A percentile compares a stretch with the other conserved stretches of the same genome.
Evolutionary conservation across 495 filamentous ascomycete genomes (phyloP).

Genomic region (Neurospora sp.): DNA sequence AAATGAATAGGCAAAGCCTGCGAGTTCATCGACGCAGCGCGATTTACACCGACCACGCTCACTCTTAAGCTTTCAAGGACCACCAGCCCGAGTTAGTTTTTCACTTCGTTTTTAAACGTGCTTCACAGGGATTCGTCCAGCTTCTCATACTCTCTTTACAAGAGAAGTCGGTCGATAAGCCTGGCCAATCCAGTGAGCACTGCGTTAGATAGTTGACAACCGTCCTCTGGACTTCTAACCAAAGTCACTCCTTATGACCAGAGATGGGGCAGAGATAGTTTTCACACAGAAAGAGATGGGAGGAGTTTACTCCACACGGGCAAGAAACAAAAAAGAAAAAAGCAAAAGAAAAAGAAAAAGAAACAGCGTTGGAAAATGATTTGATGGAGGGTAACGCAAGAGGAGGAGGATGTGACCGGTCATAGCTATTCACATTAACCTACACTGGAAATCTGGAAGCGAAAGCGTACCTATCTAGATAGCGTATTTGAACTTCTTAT

Average conservation of each 20-base stretch:
- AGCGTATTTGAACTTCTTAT: background rate
- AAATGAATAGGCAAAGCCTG: background rate
- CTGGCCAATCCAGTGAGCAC: background rate
- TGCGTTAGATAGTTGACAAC: background rate
- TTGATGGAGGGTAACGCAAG: background rate
- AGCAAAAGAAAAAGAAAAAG: background rate
- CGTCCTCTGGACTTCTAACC: background rate
- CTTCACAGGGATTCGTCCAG: background rate
- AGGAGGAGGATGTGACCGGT: background rate
- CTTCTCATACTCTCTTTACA: background rate
- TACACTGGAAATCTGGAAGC: background rate
- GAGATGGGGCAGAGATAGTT: background rate
- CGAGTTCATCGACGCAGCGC: background rate
- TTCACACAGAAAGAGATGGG: background rate
- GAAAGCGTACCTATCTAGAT: background rate
- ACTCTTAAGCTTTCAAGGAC: background rate
- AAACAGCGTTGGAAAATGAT: background rate
- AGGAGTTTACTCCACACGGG: background rate
- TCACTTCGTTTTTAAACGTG: background rate
- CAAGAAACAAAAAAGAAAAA: background rate
- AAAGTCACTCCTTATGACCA: background rate
- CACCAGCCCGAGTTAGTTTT: background rate
- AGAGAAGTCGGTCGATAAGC: background rate
- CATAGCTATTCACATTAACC: background rate
- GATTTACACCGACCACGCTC: background rate